Evolutionary conservation across 345 rosid genomes (phyloP), one percentile per base, ranked within the genome.

Genomic region (Brassica rapa): DNA sequence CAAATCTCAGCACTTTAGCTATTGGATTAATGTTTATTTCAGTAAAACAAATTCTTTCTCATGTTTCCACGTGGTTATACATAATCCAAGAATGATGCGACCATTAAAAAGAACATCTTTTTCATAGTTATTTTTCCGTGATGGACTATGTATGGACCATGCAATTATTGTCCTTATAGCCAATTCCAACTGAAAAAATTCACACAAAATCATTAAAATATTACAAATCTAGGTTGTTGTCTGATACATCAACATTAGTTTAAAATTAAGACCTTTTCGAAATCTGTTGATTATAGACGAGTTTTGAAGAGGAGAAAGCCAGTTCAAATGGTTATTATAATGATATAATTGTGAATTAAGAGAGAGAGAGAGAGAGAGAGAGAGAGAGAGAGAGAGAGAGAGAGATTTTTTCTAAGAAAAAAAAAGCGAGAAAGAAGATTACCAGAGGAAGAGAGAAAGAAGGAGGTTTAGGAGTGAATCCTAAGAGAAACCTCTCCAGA

Each of bases 401-500:
- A 39, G 0, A 39, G 3, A 6, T 33, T 0, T 1, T n/a, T 51
- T 3, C 15, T 43, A 43, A 39, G 46, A 39, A 39, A 39, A 37
- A 39, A 39, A 39, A 39, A 39, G 46, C 10, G 15, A 12, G 51
- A 43, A 43, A 43, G 51, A 43, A 43, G 15, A 43, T 27, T 70
- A 80, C 82, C 82, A 25, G 79, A 62, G 79, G 65, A 29, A 80
- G 75, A 73, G 71, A 67, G 68, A 62, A 62, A 2, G 71, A 80
- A 53, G 65, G 53, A 74, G 82, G 82, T 53, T 69, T 80, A 15
- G 82, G 82, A 80, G 82, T 80, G 61, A 68, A 43, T 62, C 79
- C 78, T 53, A 68, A 63, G 27, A 80, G 82, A 63, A 80, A 69
- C 8, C 82, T 80, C 71, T 80, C 82, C 24, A 80, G 79, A 80